A percentile compares a stretch with the other conserved stretches of the same genome.
These are phyloP conservation scores for Pseudocercospora fijiensis DNA, from an alignment of 2,329 filamentous ascomycete species.

Conservation along the genomic window DNA sequence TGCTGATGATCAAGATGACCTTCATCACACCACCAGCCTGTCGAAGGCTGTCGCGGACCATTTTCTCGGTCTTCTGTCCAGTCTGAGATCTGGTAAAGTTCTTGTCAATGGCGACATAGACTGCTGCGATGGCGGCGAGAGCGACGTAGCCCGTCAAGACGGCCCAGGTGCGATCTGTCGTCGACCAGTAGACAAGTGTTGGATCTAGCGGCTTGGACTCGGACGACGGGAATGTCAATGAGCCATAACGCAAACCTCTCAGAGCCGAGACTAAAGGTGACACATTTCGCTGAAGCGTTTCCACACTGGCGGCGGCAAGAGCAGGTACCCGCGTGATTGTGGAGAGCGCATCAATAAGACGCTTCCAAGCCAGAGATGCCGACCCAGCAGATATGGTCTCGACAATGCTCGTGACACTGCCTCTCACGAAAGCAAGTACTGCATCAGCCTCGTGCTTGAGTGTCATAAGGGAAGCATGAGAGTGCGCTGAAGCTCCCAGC, in stretches of 20 bases:
- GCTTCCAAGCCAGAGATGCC: conserved; percentile 18
- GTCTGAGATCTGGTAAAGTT: conserved; percentile 66
- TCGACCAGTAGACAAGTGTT: conserved; percentile 45
- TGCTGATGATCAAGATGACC: conserved; percentile 96
- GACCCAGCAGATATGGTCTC: conserved; percentile 33
- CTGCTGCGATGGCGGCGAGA: conserved; percentile 68
- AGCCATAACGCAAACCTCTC: conserved; percentile 24
- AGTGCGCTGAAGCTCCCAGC: conserved; percentile 29
- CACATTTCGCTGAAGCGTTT: conserved; percentile 21
- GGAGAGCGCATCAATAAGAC: conserved; percentile 10
- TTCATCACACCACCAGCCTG: conserved; percentile 97
- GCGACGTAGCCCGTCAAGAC: conserved; percentile 79
- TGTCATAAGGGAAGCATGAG: conserved; percentile 32
- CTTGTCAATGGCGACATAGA: conserved; percentile 74
- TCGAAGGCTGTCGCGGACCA: conserved; percentile 76
- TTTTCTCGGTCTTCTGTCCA: conserved; percentile 64
- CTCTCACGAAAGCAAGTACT: conserved; percentile 28
- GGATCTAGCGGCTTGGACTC: conserved; percentile 37
- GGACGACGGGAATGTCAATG: conserved; percentile 24
- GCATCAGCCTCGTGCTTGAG: conserved; percentile 29
- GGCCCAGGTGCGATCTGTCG: conserved; percentile 63
- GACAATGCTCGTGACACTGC: conserved; percentile 27
- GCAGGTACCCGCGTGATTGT: conserved; percentile 20
- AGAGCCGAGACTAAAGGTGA: conserved; percentile 27
- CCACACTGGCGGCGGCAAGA: conserved; percentile 14